Evolutionary conservation across 441 rosid species (phyloP), one percentile per base, ranked within the genome.

Genomic region (Jatropha podagrica): DNA sequence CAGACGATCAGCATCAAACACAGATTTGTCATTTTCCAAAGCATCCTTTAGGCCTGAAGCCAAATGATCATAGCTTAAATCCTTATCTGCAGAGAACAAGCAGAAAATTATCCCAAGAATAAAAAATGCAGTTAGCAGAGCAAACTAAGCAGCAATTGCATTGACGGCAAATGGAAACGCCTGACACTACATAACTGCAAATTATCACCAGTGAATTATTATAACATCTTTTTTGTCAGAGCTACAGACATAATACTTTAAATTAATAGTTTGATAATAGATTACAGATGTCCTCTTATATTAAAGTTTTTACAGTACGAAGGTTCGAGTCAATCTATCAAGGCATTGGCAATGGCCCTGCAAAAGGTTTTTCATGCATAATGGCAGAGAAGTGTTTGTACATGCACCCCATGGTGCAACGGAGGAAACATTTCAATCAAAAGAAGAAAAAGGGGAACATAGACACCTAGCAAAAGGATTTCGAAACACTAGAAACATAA

Each of bases 21-120:
- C 88, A 76, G 93, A 88, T 68, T 85, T 81, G 79, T 92, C 94
- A 56, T 85, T 83, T 81, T 83, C 71, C 82, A 90, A 79, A 71
- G 97, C 97, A 70, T 72, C 89, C 82, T 86, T 90, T 27, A 88
- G 78, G 23, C 94, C 91, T 71, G 52, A 81, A 26, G 97, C 94
- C 77, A 92, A 66, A 78, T 87, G 78, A 79, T 90, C 92, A 44
- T 88, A 90, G 76, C 66, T 85, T 48, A 92, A 81, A 32, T 92
- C 91, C 83, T 90, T 75, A 68, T 86, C 90, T 88, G 44, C 54
- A 17, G 55, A 69, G 58, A 59, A 48, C 42, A 23, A 27, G 7
- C 3, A 42, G 68, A 6, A 51, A 3, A 46, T 46, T 1, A 49
- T 38, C 18, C 32, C 12, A 44, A 11, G 64, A 20, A 32, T 1